Evolutionary conservation across 768 basidiomycete species (phyloP).

Genomic region (Psilocybe cubensis): DNA sequence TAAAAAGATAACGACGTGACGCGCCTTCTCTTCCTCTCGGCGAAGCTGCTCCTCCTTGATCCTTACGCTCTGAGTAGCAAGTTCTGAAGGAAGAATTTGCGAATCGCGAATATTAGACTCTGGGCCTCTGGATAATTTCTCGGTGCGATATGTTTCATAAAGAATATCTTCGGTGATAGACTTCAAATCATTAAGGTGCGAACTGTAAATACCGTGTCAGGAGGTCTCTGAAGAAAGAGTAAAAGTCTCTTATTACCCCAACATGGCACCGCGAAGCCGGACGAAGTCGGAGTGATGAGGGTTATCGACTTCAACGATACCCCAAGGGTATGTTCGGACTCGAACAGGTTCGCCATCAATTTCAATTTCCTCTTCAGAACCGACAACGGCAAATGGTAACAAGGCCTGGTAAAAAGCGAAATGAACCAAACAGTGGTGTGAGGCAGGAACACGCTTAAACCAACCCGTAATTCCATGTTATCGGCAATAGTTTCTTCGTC

Average conservation of each 20-base stretch:
- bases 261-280: constrained; percentile 76
- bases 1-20: not conserved
- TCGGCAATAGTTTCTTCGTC: constrained; percentile 91
- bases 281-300: constrained; percentile 89
- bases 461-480: constrained; percentile 83
- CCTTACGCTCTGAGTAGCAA: constrained; percentile 83
- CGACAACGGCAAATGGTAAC: constrained; percentile 87
- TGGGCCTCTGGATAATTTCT: constrained; percentile 79
- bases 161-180: constrained; percentile 81
- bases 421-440: not conserved
- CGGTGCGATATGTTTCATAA: constrained; percentile 88
- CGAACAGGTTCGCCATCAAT: constrained; percentile 79
- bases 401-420: constrained; percentile 44
- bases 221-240: not conserved
- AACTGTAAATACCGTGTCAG: constrained; percentile 39
- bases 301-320: constrained; percentile 90
- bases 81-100: constrained; percentile 82
- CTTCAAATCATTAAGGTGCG: constrained; percentile 87
- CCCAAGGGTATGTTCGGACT: constrained; percentile 90
- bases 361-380: constrained; percentile 86
- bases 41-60: constrained; percentile 92
- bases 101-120: constrained; percentile 66
- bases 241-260: constrained; percentile 43
- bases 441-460: constrained; percentile 21
- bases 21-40: constrained; percentile 82